A percentile compares a stretch with the other conserved stretches of the same genome.
These are phyloP conservation scores for Phytophthora pini DNA, from an alignment of 352 stramenopile species.

Conservation along the genomic window DNA sequence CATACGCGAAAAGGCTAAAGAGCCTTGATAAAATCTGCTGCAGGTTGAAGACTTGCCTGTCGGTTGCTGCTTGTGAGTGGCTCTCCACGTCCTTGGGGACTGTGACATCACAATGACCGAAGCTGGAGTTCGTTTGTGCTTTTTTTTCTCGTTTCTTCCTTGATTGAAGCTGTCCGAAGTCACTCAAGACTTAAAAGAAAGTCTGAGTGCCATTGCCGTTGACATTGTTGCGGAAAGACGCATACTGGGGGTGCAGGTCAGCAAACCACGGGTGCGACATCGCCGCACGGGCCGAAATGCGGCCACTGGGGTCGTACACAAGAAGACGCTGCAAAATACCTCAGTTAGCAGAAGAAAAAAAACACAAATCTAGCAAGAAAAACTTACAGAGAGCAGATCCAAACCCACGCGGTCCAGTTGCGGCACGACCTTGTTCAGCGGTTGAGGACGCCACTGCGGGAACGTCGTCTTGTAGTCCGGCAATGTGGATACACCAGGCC, in stretches of 20 bases:
- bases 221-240: slow-evolving; percentile 68
- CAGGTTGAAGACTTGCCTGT: slow-evolving; percentile 6
- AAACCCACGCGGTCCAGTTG: slow-evolving; percentile 80
- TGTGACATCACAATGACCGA: background rate
- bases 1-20: slow-evolving; percentile 1
- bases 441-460: slow-evolving; percentile 96
- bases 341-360: slow-evolving; percentile 5
- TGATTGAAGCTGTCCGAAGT: slow-evolving; percentile 1
- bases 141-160: slow-evolving; percentile 14
- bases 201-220: slow-evolving; percentile 56
- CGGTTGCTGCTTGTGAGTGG: slow-evolving; percentile 1
- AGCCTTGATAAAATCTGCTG: slow-evolving; percentile 16
- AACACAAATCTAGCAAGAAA: slow-evolving; percentile 14
- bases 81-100: background rate
- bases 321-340: slow-evolving; percentile 61
- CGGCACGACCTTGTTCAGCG: slow-evolving; percentile 89
- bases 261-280: slow-evolving; percentile 90
- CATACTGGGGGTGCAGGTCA: slow-evolving; percentile 78
- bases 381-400: slow-evolving; percentile 80
- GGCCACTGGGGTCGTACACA: slow-evolving; percentile 78
- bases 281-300: slow-evolving; percentile 81
- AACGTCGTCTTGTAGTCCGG: slow-evolving; percentile 98
- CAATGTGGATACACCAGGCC: slow-evolving; percentile 96
- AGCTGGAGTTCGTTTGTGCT: slow-evolving; percentile 2
- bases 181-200: slow-evolving; percentile 29